phyloP scores from a whole-genome alignment of 495 filamentous ascomycete species.

The Penicillium crystallinum region DNA sequence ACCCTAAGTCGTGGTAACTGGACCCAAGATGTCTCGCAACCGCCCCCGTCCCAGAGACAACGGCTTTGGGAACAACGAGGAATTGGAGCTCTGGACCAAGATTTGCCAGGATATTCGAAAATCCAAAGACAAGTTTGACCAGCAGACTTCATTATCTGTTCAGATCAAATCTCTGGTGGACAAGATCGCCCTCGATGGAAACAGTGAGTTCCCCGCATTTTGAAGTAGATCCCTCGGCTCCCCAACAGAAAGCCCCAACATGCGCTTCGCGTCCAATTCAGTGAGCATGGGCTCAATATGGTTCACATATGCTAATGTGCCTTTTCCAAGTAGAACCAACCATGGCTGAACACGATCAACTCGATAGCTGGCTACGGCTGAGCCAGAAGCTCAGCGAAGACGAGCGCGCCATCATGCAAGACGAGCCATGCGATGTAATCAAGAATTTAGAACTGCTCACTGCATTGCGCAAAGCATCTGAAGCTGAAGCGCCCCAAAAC shows the following conservation, averaged over 20 bases:
- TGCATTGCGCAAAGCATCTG: constrained; percentile 54
- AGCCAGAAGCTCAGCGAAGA: constrained; percentile 60
- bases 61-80: constrained; percentile 53
- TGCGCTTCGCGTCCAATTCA: not conserved
- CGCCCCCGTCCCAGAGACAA: constrained; percentile 44
- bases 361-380: constrained; percentile 57
- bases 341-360: constrained; percentile 40
- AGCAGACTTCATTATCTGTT: constrained; percentile 42
- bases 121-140: constrained; percentile 59
- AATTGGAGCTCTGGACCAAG: constrained; percentile 59
- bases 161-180: constrained; percentile 52
- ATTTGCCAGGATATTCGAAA: constrained; percentile 53
- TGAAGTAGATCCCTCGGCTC: not conserved
- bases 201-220: constrained; percentile 33
- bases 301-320: constrained; percentile 11
- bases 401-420: constrained; percentile 52
- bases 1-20: not conserved
- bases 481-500: constrained; percentile 50
- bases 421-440: constrained; percentile 55
- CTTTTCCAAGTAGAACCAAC: constrained; percentile 28
- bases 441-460: constrained; percentile 56
- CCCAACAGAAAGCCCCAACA: not conserved
- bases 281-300: too few species aligned
- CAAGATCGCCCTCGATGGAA: constrained; percentile 40
- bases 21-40: constrained; percentile 39